Evolutionary conservation across 768 basidiomycete species (phyloP), one percentile per base, ranked within the genome.

Genomic region (Pleurotus pulmonarius): DNA sequence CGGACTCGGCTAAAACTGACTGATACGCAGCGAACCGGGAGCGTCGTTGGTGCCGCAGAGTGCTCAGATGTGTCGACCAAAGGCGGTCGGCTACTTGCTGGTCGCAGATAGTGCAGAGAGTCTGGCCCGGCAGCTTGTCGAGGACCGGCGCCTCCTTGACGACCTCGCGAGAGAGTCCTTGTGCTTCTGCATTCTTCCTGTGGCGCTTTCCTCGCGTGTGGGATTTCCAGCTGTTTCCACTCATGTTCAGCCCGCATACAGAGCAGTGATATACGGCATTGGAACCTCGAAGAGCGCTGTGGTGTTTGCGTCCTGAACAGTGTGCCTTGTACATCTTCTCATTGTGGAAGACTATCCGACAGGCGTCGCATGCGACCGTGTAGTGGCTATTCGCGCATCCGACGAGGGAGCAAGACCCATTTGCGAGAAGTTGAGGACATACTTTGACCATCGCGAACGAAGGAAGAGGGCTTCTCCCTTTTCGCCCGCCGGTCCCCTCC

Each of bases 1-100:
- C 79, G 0, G 83, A 78, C 41, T 81, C 80, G 9, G 82, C 79
- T 12, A 83, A 55, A 0, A 74, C 78, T 1, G 71, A 66, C 41
- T 72, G 70, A 58, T 78, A 79, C 26, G 26, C 26, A 29, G 26
- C 26, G 46, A 46, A 46, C n/a, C n/a, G 46, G 46, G 75, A 73
- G 22, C 71, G 73, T 29, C 66, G 69, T 20, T 58, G 56, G 58
- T 83, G 82, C 13, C 61, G 65, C 0, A 37, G 5, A n/a, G 58
- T 60, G 1, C 16, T 47, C 6, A 66, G 45, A 60, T 83, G 82
- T 0, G 29, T 20, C 2, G 49, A 24, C 81, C 76, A 81, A 13
- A 13, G n/a, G 3, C 26, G 24, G 51, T 57, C 37, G 2, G 57
- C 64, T 4, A 73, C 60, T 26, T 65, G 63, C 0, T 49, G 26